A percentile compares a stretch with the other conserved stretches of the same genome.
Evolutionary conservation across 148 eudicot species (phyloP).

Genomic region (Pouteria glomerata): DNA sequence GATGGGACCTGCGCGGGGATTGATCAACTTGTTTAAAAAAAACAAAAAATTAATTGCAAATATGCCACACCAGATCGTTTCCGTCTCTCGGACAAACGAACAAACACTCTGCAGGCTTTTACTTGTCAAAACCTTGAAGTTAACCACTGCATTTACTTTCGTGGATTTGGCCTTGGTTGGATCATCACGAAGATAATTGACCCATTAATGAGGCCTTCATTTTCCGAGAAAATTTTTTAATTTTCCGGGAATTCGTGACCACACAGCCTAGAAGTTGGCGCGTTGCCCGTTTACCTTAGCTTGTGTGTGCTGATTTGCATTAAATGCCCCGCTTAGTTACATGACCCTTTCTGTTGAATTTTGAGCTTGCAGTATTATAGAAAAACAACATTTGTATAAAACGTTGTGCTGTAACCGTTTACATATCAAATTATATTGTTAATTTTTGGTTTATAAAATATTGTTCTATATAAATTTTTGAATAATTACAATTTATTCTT

Average conservation of each 20-base stretch:
- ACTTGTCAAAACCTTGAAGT: conserved; percentile 17
- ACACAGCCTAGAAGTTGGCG: conserved; percentile 7
- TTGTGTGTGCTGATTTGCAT: not conserved
- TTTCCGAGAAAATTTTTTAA: not conserved
- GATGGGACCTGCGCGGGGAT: no score
- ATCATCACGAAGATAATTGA: not conserved
- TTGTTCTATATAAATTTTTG: no score
- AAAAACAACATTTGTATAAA: no score
- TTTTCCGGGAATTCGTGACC: not conserved
- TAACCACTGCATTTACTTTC: not conserved
- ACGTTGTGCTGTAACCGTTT: no score
- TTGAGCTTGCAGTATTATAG: no score
- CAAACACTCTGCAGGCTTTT: conserved; percentile 27
- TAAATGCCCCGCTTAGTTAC: conserved; percentile 9
- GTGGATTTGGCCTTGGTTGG: not conserved
- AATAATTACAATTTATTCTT: no score
- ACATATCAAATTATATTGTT: no score
- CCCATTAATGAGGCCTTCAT: conserved; percentile 1
- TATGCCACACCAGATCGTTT: not conserved
- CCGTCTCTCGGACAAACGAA: not conserved
- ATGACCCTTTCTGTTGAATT: no score
- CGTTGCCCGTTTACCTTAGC: not conserved
- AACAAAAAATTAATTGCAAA: no score
- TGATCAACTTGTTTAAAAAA: not conserved
- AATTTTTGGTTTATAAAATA: no score